phyloP scores from a whole-genome alignment of 83 land plant genomes.

The Picea engelmannii region DNA sequence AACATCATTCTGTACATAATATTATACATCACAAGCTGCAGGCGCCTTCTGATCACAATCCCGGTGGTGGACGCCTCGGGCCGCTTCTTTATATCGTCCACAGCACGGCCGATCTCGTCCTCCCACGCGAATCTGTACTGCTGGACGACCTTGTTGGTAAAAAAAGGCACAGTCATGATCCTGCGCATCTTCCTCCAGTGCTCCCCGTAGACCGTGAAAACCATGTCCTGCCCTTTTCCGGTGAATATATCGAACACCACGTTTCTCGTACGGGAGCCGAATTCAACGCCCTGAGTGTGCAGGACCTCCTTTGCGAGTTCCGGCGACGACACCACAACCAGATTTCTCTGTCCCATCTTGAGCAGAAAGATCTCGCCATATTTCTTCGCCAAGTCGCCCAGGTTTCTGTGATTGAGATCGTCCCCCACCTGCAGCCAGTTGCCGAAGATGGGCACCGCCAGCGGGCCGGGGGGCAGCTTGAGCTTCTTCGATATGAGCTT shows the following conservation, averaged over 20 bases:
- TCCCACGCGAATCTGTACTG: slow-evolving; percentile 41
- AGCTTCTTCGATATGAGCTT: slow-evolving; percentile 20
- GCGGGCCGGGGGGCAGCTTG: slow-evolving; percentile 46
- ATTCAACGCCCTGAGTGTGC: slow-evolving; percentile 49
- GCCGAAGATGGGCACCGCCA: slow-evolving; percentile 34
- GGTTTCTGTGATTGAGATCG: slow-evolving; percentile 46
- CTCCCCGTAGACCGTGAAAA: slow-evolving; percentile 46
- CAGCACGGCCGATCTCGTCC: slow-evolving; percentile 21
- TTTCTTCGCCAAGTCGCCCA: slow-evolving; percentile 30
- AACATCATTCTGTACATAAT: slow-evolving; percentile 26
- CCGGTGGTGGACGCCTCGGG: slow-evolving; percentile 20
- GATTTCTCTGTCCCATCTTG: slow-evolving; percentile 41
- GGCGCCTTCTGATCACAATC: slow-evolving; percentile 21
- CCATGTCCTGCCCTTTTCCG: slow-evolving; percentile 56
- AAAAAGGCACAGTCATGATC: slow-evolving; percentile 53
- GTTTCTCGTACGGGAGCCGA: slow-evolving; percentile 41
- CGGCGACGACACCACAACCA: slow-evolving; percentile 43
- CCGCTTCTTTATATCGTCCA: slow-evolving; percentile 21
- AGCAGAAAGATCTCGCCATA: slow-evolving; percentile 45
- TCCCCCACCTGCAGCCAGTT: slow-evolving; percentile 58
- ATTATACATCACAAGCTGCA: slow-evolving; percentile 21
- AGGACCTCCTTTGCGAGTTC: slow-evolving; percentile 49
- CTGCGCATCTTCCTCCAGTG: slow-evolving; percentile 51
- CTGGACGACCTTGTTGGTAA: slow-evolving; percentile 52
- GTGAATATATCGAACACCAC: slow-evolving; percentile 51